Conservation (phyloP, 805 yeast genomes). For the Candida nonsorbophila region DNA sequence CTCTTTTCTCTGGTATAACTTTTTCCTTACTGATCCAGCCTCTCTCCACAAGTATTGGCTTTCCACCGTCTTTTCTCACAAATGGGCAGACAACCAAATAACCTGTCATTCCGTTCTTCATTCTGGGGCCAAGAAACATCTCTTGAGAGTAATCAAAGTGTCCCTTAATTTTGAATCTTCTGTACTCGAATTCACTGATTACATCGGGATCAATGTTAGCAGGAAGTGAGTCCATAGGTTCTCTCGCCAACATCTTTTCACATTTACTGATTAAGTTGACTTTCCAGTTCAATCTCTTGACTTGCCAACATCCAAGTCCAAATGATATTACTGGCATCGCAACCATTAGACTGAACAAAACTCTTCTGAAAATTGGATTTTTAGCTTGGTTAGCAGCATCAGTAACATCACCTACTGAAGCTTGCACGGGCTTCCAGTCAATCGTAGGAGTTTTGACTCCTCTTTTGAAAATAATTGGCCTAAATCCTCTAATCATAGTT, state of each 20-base stretch:
- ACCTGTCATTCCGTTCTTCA: constrained; percentile 63
- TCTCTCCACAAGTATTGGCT: constrained; percentile 76
- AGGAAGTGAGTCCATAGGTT: constrained; percentile 67
- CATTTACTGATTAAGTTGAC: constrained; percentile 72
- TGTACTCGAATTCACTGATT: constrained; percentile 71
- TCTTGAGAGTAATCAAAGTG: constrained; percentile 80
- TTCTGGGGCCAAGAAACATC: constrained; percentile 87
- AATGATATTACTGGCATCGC: constrained; percentile 88
- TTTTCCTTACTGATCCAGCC: constrained; percentile 86
- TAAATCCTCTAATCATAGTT: background rate
- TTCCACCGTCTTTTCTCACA: constrained; percentile 65
- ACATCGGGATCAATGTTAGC: constrained; percentile 56
- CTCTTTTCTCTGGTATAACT: constrained; percentile 48
- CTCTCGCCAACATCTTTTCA: constrained; percentile 73
- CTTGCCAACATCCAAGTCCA: constrained; percentile 91
- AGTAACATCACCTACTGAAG: constrained; percentile 33
- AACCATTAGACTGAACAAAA: constrained; percentile 42
- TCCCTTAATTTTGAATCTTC: constrained; percentile 75
- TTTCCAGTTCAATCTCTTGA: constrained; percentile 82
- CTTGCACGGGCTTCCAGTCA: constrained; percentile 79
- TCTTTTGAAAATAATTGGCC: constrained; percentile 9
- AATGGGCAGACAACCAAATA: constrained; percentile 80
- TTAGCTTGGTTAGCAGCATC: constrained; percentile 34
- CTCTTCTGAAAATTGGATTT: constrained; percentile 30
- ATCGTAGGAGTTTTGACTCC: constrained; percentile 58